Percentiles rank a stretch among this genome's conserved stretches.
phyloP scores from a whole-genome alignment of 2,329 filamentous ascomycete species.

The Ascochyta clinopodiicola region DNA sequence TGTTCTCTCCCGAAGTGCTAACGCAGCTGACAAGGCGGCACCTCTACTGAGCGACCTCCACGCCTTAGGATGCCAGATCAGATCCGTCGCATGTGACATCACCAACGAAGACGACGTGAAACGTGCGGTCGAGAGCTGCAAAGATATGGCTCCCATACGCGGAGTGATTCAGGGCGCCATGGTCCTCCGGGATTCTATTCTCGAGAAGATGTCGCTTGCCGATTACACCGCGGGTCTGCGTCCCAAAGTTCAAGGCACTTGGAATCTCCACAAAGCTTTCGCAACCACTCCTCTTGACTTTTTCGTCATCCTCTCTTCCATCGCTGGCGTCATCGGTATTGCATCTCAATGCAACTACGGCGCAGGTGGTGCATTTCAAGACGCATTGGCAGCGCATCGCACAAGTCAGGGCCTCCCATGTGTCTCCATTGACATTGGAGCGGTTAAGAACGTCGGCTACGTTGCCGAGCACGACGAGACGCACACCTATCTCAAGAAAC shows the following conservation, averaged over 20 bases:
- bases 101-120: neutral
- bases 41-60: no score
- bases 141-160: constrained; percentile 29
- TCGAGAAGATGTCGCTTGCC: constrained; percentile 19
- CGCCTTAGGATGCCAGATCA: neutral
- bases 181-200: constrained; percentile 25
- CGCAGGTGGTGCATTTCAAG: constrained; percentile 31
- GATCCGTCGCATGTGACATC: neutral
- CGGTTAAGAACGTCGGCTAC: constrained; percentile 30
- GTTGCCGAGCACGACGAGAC: constrained; percentile 27
- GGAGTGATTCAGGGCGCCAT: constrained; percentile 39
- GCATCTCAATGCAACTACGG: constrained; percentile 29
- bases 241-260: constrained; percentile 45
- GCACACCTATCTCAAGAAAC: neutral
- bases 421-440: constrained; percentile 36
- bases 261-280: constrained; percentile 30
- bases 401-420: constrained; percentile 40
- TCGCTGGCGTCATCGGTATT: constrained; percentile 28
- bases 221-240: constrained; percentile 20
- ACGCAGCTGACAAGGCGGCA: neutral
- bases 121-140: neutral
- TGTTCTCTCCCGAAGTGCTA: neutral
- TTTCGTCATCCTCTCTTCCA: constrained; percentile 31
- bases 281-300: constrained; percentile 26
- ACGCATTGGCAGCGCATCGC: constrained; percentile 28